Base-by-base conservation (phyloP, 345 rosid species). In the Melaleuca alternifolia region DNA sequence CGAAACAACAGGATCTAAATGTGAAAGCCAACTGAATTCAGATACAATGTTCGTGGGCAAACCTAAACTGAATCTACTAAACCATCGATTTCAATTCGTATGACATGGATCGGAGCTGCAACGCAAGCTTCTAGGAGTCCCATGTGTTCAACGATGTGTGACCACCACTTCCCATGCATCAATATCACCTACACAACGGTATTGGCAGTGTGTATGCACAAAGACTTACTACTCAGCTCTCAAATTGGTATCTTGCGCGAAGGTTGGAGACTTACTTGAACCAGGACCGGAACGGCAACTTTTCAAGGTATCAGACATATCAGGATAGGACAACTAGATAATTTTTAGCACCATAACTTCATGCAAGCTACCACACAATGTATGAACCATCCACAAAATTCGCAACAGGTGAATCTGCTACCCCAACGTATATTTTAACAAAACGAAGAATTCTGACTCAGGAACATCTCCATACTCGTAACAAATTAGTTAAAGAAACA, bases 371-470 rank as follows among this genome's bases (percentile, higher is more conserved):
- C 79, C 79, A 12, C 79, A 33, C 3, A 33, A 71, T 37, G 79
- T 37, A 71, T 18, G 26, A 71, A 71, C 79, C 79, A 71, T 71
- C 81, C 48, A 71, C 48, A 71, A 71, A 71, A 71, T 71, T 71
- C 7, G 12, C 48, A 33, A 0, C 2, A 18, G 48, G 79, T 18
- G 48, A 71, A 71, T 20, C 81, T 71, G 81, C 81, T 20, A 37
- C 79, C 48, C 10, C 48, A 71, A 71, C 48, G 18, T 71, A 71
- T 71, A 71, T 71, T 71, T 71, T 18, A 37, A 37, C 79, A 37
- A 71, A 71, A 21, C 37, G 48, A 71, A 71, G 81, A 37, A 71
- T 71, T 71, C 48, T 37, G 48, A 48, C 81, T 71, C 81, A 10
- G 48, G 37, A 37, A 48, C 20, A 37, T 37, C 48, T 37, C 81